Conservation (phyloP, 306 rosid species). For the Malus sylvestris region DNA sequence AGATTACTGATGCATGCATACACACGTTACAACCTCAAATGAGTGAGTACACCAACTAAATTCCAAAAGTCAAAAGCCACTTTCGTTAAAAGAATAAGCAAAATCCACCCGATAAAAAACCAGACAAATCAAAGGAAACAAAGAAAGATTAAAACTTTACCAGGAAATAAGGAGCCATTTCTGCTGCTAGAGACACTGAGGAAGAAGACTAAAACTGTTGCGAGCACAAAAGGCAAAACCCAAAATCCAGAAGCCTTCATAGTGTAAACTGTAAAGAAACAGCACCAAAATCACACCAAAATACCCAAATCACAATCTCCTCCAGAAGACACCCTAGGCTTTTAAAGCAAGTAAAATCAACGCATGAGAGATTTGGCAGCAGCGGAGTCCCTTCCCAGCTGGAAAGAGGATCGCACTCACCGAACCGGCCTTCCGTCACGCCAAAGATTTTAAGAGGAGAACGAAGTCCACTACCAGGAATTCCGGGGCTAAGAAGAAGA, state of each 20-base stretch:
- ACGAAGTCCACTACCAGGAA: slow-evolving; percentile 12
- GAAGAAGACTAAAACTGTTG: slow-evolving; percentile 16
- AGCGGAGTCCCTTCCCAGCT: neutral
- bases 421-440: neutral
- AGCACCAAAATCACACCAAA: neutral
- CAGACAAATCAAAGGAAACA: neutral
- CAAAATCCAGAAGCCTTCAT: slow-evolving; percentile 58
- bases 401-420: neutral
- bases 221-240: slow-evolving; percentile 35
- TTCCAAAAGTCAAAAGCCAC: neutral
- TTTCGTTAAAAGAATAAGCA: neutral
- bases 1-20: no score
- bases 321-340: no score
- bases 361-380: neutral
- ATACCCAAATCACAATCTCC: neutral
- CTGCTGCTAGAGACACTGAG: slow-evolving; percentile 21
- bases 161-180: slow-evolving; percentile 17
- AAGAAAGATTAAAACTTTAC: slow-evolving; percentile 10
- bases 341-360: slow-evolving; percentile 6
- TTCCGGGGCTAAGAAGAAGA: neutral
- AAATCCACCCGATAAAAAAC: neutral
- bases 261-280: neutral
- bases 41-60: neutral
- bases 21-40: neutral
- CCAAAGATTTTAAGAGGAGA: slow-evolving; percentile 6